Conservation (phyloP, 768 basidiomycete species). For the Russula sp. region DNA sequence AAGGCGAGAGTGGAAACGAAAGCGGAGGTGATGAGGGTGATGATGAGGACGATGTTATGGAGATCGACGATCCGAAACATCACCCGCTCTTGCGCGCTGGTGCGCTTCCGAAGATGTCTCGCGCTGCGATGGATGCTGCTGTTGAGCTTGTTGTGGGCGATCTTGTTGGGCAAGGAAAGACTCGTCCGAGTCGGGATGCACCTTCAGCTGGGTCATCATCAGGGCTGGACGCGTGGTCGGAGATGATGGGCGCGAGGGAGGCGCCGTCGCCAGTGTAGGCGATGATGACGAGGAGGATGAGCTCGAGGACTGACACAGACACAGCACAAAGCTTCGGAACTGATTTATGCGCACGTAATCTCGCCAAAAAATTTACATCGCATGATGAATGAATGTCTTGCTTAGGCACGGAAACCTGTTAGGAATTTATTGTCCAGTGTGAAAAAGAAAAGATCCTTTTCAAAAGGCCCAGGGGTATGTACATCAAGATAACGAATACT, state of each 20-base stretch:
- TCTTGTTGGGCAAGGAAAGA: conserved; percentile 12
- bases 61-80: conserved; percentile 47
- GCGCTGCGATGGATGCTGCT: conserved; percentile 27
- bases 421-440: too few species aligned
- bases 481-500: neutral
- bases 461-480: conserved; percentile 5
- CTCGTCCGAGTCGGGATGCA: neutral
- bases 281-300: conserved; percentile 30
- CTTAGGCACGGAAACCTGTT: too few species aligned
- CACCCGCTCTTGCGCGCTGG: conserved; percentile 40
- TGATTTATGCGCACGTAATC: neutral
- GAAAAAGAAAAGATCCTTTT: neutral
- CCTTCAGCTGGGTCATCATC: too few species aligned
- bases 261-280: neutral
- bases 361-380: neutral
- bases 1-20: conserved; percentile 30
- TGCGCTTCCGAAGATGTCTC: conserved; percentile 27
- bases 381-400: too few species aligned
- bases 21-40: conserved; percentile 35
- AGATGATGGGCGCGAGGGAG: too few species aligned
- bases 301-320: conserved; percentile 23
- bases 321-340: too few species aligned
- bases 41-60: conserved; percentile 40
- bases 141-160: conserved; percentile 27
- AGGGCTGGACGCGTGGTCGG: too few species aligned